These are phyloP conservation scores for Thermothelomyces thermophilus DNA, from an alignment of 2,329 filamentous ascomycete genomes.

Conservation along the genomic window DNA sequence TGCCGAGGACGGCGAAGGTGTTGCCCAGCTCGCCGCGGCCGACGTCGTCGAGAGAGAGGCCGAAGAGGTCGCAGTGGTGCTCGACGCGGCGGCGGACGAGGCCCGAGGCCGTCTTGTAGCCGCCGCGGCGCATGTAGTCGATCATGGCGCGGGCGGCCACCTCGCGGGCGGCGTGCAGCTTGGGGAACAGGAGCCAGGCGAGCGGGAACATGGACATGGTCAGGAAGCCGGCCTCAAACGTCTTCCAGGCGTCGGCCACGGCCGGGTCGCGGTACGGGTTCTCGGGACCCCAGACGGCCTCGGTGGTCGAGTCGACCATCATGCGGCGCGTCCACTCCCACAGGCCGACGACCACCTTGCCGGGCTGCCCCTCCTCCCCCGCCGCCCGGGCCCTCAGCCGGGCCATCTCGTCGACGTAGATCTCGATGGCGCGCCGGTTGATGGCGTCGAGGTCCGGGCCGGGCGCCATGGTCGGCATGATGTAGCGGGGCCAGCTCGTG, in stretches of 20 bases:
- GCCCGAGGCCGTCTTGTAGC: conserved; percentile 22
- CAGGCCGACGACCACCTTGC: conserved; percentile 11
- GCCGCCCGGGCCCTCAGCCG: conserved; percentile 10
- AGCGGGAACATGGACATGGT: conserved; percentile 8
- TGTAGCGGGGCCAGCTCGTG: conserved; percentile 10
- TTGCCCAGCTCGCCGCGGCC: conserved; percentile 27
- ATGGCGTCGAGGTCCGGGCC: conserved; percentile 21
- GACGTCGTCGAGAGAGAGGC: conserved; percentile 22
- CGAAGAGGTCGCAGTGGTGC: conserved; percentile 19
- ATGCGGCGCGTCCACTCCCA: conserved; percentile 19
- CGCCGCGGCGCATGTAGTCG: conserved; percentile 23
- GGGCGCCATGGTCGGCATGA: conserved; percentile 14
- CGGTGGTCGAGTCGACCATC: conserved; percentile 23
- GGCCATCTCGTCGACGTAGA: conserved; percentile 18
- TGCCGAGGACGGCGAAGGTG: conserved; percentile 24
- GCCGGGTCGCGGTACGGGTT: conserved; percentile 25
- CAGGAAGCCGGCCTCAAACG: conserved; percentile 12
- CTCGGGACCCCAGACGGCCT: conserved; percentile 25
- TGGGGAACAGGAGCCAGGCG: conserved; percentile 4
- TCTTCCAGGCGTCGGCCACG: conserved; percentile 23
- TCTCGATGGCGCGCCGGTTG: conserved; percentile 20
- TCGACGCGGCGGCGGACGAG: conserved; percentile 24
- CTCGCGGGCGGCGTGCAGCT: conserved; percentile 10
- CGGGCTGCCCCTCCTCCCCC: neutral
- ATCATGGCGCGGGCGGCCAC: conserved; percentile 8